Conservation (phyloP, 1,284 basidiomycete species). For the Pseudozyma sp. region DNA sequence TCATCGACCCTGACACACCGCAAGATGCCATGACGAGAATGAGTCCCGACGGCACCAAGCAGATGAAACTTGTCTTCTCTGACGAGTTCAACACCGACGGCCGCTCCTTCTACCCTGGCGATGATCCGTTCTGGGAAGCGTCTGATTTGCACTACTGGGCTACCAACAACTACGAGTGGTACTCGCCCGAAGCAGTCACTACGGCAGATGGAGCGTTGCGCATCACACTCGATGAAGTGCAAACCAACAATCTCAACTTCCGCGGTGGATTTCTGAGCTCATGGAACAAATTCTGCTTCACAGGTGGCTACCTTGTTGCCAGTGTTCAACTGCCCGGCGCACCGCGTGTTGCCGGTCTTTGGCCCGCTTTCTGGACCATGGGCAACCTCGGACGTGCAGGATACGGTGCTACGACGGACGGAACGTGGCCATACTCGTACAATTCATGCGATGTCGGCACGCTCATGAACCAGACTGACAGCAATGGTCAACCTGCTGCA, state of each 20-base stretch:
- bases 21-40: slow-evolving; percentile 40
- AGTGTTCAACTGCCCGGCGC: slow-evolving; percentile 81
- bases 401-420: slow-evolving; percentile 73
- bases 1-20: slow-evolving; percentile 70
- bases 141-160: slow-evolving; percentile 79
- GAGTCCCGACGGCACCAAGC: slow-evolving; percentile 71
- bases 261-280: slow-evolving; percentile 74
- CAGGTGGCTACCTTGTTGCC: slow-evolving; percentile 85
- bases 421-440: slow-evolving; percentile 77
- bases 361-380: slow-evolving; percentile 79
- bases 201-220: slow-evolving; percentile 82
- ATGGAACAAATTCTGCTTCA: slow-evolving; percentile 95
- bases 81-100: slow-evolving; percentile 68
- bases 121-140: slow-evolving; percentile 80
- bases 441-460: slow-evolving; percentile 61
- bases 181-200: slow-evolving; percentile 83
- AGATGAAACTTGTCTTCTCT: slow-evolving; percentile 66
- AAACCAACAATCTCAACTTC: slow-evolving; percentile 76
- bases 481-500: slow-evolving; percentile 38
- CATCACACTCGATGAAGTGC: slow-evolving; percentile 74
- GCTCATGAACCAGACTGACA: slow-evolving; percentile 62
- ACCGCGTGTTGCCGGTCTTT: slow-evolving; percentile 71
- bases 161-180: slow-evolving; percentile 69
- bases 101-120: slow-evolving; percentile 73
- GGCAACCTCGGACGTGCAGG: slow-evolving; percentile 75